A percentile compares a stretch with the other conserved stretches of the same genome.
Evolutionary conservation across 352 stramenopile genomes (phyloP).

Genomic region (Phytopythium delawarense): DNA sequence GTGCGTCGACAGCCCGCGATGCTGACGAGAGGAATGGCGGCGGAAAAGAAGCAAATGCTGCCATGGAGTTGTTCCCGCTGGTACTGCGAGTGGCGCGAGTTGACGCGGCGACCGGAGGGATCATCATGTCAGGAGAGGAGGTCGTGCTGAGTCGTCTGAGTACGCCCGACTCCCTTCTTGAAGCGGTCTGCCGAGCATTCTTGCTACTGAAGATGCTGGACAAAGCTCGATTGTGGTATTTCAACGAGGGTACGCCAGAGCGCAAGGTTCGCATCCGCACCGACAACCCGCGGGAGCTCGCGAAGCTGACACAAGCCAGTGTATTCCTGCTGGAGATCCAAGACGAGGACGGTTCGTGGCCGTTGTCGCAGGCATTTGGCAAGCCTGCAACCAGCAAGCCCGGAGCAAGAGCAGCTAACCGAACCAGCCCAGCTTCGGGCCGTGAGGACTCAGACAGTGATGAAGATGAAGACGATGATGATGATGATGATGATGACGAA

Average conservation of each 20-base stretch:
- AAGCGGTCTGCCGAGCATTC: constrained; percentile 73
- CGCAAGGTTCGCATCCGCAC: constrained; percentile 60
- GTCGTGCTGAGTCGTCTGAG: constrained; percentile 63
- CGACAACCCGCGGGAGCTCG: constrained; percentile 41
- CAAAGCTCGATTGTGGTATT: constrained; percentile 80
- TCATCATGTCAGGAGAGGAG: constrained; percentile 81
- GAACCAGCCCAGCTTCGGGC: not conserved
- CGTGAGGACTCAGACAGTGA: constrained; percentile 9
- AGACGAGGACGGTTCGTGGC: constrained; percentile 83
- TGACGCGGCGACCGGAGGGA: constrained; percentile 55
- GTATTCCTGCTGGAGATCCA: constrained; percentile 82
- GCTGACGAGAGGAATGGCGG: constrained; percentile 11
- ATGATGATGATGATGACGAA: constrained; percentile 19
- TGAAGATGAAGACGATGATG: constrained; percentile 16
- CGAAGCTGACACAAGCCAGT: constrained; percentile 63
- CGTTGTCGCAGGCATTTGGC: constrained; percentile 59
- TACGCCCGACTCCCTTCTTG: constrained; percentile 50
- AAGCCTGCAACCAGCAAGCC: not conserved
- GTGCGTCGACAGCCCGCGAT: constrained; percentile 11
- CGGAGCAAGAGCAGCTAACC: not conserved
- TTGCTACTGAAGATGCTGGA: constrained; percentile 63
- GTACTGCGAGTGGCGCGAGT: constrained; percentile 75
- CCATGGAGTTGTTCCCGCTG: constrained; percentile 78
- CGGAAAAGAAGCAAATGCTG: constrained; percentile 14
- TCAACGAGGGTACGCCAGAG: constrained; percentile 63